Base-by-base conservation (phyloP, 805 yeast genomes). In the Lipomyces chichibuensis region DNA sequence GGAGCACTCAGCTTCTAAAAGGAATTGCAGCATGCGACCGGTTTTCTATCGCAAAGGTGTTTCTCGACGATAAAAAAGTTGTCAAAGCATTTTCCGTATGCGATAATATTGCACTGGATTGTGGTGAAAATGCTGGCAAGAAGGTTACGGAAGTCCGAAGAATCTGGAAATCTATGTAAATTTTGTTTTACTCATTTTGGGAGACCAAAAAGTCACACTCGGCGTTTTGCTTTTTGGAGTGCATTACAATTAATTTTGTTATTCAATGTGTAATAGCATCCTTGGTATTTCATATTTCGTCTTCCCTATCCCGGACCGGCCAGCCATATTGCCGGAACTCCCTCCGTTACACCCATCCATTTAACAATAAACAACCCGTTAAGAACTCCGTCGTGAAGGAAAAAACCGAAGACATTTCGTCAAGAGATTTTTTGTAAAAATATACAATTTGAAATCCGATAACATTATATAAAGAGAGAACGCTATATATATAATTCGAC, bases 41-140 rank as follows among this genome's bases (percentile, higher is more conserved):
- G 11, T 67, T 67, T 58, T 23, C 51, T 3, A 67, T 67, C 35
- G 67, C 70, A 20, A 60, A 53, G 35, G 60, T 65, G 52, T 67
- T 67, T 62, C 27, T 62, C 6, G 57, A 53, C 25, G 60, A 33
- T 9, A 37, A 49, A 23, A 17, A 32, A 27, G 49, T 60, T 20
- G 23, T 51, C 32, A 29, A 29, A 17, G 62, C 65, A 53, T 65
- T 65, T 35, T 32, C 17, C 14, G 61, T 29, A 27, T 23, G 59
- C 23, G 8, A 29, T 11, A 54, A 23, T 9, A 25, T 59, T 14
- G 62, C 59, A 25, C n/a, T 17, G 17, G 25, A 39, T 3, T 37
- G 27, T 17, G 65, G 62, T 3, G n/a, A 33, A 14, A 62, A 51
- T 17, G 46, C 14, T 5, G 62, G 13, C 14, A 5, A n/a, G 11